Base-by-base conservation (phyloP, 2,329 filamentous ascomycete species). In the Exutisphaerella laricina region DNA sequence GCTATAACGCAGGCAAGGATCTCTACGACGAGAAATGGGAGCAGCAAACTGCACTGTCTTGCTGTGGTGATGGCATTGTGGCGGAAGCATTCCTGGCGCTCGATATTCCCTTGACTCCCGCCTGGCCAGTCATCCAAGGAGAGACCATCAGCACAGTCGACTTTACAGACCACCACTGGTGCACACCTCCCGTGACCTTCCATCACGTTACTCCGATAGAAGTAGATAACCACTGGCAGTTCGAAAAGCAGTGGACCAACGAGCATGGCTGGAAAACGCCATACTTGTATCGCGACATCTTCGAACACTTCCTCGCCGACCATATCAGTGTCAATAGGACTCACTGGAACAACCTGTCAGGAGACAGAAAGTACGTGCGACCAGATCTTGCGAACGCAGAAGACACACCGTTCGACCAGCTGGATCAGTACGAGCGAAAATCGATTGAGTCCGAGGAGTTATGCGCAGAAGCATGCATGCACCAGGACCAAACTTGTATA, bases 11-110 rank as follows among this genome's bases (percentile, higher is more conserved):
- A 40, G 60, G 71, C 4, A 57, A 67, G 28, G 54, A 55, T 14
- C 35, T 43, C 21, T 65, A 62, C 43, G 61, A 64, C 39, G 47
- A 48, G 33, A 43, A 48, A 12, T 75, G 70, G 66, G 63, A 71
- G 41, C 60, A 68, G 20, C 43, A 66, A 20, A 62, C 73, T 13
- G 59, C 60, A 26, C 51, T 63, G 6, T 74, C 78, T 43, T 77
- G 72, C 55, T 77, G 74, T 43, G 74, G 74, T n/a, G 74, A 78
- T 43, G 73, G 70, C 29, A 66, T 77, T 6, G 54, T 77, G 8
- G 74, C 73, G 1, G 72, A 67, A 58, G 70, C 67, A 4, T 55
- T 77, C 40, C 64, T 65, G 46, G 65, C 71, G 23, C 67, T 65
- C 23, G 68, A 67, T 1, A 64, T 77, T 7, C 56, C 61, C 3